These are phyloP conservation scores for Cucumis hystrix DNA, from an alignment of 306 rosid genomes.

Conservation along the genomic window DNA sequence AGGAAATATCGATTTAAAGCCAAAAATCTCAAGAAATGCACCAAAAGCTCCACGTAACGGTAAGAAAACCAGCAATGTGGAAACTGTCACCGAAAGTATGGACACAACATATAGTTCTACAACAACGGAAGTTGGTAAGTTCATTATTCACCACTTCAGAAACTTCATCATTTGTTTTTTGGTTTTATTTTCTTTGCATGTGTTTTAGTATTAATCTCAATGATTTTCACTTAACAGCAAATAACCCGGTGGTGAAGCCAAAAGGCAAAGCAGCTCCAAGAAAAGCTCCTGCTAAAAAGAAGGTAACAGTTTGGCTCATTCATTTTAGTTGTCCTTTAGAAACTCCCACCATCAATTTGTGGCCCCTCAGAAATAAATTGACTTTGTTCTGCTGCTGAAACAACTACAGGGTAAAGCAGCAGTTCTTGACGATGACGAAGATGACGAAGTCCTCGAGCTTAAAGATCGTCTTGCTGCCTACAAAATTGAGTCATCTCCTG, in stretches of 20 bases:
- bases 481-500: conserved; percentile 62
- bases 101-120: conserved; percentile 24
- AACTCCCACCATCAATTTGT: background rate
- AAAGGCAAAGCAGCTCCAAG: conserved; percentile 41
- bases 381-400: background rate
- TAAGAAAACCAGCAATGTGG: conserved; percentile 44
- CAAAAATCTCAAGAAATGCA: conserved; percentile 24
- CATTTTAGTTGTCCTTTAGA: background rate
- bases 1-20: conserved; percentile 16
- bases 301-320: conserved; percentile 4
- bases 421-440: conserved; percentile 18
- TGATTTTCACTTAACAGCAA: conserved; percentile 27
- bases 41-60: conserved; percentile 51
- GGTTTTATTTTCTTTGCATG: background rate
- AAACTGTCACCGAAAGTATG: conserved; percentile 25
- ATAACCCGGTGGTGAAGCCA: conserved; percentile 32
- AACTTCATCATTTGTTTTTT: background rate
- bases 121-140: conserved; percentile 57
- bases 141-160: background rate
- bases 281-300: conserved; percentile 49
- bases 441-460: conserved; percentile 48
- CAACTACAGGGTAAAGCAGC: conserved; percentile 21
- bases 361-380: background rate
- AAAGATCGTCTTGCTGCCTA: conserved; percentile 94
- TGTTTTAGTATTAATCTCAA: background rate